These are phyloP conservation scores for Tagetes erecta DNA, from an alignment of 129 eudicot species.

Conservation along the genomic window DNA sequence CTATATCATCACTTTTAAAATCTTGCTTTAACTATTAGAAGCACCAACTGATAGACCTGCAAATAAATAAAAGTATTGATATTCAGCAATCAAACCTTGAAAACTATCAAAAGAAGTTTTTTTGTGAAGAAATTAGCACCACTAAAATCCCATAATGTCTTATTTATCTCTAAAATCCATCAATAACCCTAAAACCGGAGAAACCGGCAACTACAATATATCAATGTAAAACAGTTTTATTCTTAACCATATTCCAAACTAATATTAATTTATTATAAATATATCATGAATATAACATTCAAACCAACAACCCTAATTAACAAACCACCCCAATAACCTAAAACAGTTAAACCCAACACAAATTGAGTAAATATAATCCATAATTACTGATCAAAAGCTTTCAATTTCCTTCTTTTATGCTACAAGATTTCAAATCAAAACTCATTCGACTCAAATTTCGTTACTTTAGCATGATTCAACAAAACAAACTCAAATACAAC, in stretches of 20 bases:
- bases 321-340: not conserved
- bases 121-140: not conserved
- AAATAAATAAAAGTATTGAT: constrained; percentile 6
- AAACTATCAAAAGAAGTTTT: constrained; percentile 6
- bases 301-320: not conserved
- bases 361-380: not conserved
- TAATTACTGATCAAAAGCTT: not conserved
- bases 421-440: not conserved
- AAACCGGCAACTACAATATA: no score
- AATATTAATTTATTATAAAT: not conserved
- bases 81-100: constrained; percentile 3
- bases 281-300: no score
- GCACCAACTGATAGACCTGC: constrained; percentile 28
- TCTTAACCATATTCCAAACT: no score
- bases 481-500: not conserved
- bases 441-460: not conserved
- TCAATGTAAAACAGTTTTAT: no score
- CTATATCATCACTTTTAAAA: constrained; percentile 32
- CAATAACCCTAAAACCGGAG: no score
- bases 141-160: not conserved
- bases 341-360: not conserved
- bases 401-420: not conserved
- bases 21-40: constrained; percentile 7
- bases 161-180: not conserved
- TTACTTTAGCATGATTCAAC: not conserved